These are phyloP conservation scores for Globisporangium cystogenes DNA, from an alignment of 352 stramenopile genomes.

Conservation along the genomic window DNA sequence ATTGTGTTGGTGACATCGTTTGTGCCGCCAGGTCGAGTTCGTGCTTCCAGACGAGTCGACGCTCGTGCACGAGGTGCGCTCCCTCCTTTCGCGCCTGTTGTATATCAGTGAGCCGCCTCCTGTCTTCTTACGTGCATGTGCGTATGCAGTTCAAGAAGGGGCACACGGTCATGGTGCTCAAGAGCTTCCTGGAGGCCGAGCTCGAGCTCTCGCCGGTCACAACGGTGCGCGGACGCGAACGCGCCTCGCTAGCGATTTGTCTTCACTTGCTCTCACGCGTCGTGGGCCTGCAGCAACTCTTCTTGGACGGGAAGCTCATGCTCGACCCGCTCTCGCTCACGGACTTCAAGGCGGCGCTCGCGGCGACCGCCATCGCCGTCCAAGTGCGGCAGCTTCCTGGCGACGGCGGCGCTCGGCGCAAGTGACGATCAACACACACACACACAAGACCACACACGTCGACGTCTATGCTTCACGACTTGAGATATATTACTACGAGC, in stretches of 20 bases:
- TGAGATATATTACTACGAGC: conserved; percentile 1
- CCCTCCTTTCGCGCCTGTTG: background rate
- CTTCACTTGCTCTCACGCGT: background rate
- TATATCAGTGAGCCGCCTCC: too few relatives aligned
- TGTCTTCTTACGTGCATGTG: too few relatives aligned
- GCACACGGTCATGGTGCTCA: conserved; percentile 53
- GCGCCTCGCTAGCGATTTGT: too few relatives aligned
- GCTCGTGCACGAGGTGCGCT: conserved; percentile 29
- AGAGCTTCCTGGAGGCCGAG: conserved; percentile 52
- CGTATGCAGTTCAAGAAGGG: conserved; percentile 53
- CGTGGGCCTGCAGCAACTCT: conserved; percentile 27
- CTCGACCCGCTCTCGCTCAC: conserved; percentile 63
- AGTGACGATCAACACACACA: background rate
- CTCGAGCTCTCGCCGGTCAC: conserved; percentile 28
- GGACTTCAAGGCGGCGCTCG: conserved; percentile 41
- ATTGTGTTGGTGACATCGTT: background rate
- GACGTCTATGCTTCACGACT: background rate
- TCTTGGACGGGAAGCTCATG: conserved; percentile 26
- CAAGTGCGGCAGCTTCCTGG: conserved; percentile 20
- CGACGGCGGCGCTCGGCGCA: conserved; percentile 12
- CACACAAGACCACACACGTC: background rate
- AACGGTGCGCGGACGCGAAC: conserved; percentile 23
- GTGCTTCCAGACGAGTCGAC: conserved; percentile 51
- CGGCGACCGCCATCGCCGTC: conserved; percentile 30
- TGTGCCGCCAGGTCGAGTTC: conserved; percentile 35